Conservation (phyloP, 768 basidiomycete species). For the Leccinum variicolor region DNA sequence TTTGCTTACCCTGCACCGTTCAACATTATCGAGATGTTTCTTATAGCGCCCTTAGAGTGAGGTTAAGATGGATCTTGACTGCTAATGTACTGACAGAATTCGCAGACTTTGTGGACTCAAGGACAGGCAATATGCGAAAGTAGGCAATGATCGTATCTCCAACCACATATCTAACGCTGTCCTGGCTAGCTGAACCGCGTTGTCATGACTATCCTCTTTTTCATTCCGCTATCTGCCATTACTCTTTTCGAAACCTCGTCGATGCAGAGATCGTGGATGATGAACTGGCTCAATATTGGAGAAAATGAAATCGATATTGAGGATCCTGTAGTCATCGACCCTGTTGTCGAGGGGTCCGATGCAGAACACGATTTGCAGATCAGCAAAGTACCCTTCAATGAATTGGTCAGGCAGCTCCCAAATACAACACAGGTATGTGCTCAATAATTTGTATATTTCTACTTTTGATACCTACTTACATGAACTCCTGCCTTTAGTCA, state of each 20-base stretch:
- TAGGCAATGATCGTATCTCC: conserved; percentile 13
- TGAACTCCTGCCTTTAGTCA: conserved; percentile 44
- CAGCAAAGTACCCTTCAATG: conserved; percentile 64
- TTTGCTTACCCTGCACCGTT: conserved; percentile 87
- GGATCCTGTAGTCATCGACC: conserved; percentile 52
- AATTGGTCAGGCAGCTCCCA: conserved; percentile 70
- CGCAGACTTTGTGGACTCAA: conserved; percentile 45
- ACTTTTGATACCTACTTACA: conserved; percentile 3
- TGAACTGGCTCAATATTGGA: conserved; percentile 56
- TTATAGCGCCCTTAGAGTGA: conserved; percentile 86
- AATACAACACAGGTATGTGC: conserved; percentile 62
- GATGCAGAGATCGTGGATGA: conserved; percentile 59
- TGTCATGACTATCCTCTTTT: conserved; percentile 81
- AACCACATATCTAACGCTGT: conserved; percentile 2
- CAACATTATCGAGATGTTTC: conserved; percentile 77
- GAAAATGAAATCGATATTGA: conserved; percentile 59
- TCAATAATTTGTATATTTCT: not conserved
- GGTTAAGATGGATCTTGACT: conserved; percentile 24
- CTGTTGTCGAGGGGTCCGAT: conserved; percentile 54
- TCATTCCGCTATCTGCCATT: conserved; percentile 69
- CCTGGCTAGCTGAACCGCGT: conserved; percentile 61
- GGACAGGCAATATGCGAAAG: conserved; percentile 57
- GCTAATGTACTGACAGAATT: conserved; percentile 1
- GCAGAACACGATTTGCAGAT: conserved; percentile 58
- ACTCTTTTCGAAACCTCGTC: conserved; percentile 69